Evolutionary conservation across 2,329 filamentous ascomycete species (phyloP), one percentile per base, ranked within the genome.

Genomic region (Ophiocordyceps unilateralis): DNA sequence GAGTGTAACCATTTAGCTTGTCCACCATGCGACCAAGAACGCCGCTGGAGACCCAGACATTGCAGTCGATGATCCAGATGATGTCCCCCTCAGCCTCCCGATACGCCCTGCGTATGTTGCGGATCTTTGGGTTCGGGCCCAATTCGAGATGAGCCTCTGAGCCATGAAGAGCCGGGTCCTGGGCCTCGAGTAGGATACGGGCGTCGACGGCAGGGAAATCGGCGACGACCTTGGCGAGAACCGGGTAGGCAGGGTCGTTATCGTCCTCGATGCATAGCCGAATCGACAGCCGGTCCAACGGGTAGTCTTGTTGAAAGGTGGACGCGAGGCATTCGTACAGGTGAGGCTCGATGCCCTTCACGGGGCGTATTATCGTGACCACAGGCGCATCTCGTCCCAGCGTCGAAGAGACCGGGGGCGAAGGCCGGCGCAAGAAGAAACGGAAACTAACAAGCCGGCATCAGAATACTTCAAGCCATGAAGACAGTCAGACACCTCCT

Each of bases 101-200:
- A 57, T 95, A 98, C 2, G 86, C 88, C 38, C 86, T 76, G 58
- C 88, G 95, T 69, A 96, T 85, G 58, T 98, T 98, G 41, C 91
- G 73, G 52, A 98, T 93, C 67, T 98, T 98, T n/a, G 91, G 91
- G 55, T 98, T 98, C 1, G 91, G 91, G 0, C 93, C 93, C 44
- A 96, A 70, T 44, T 75, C 70, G 41, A 62, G 53, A 40, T 69
- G 61, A 43, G 69, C 70, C 11, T 63, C 60, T 26, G 66, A 53
- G 24, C 69, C 71, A 43, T 76, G 71, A 9, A 93, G 65, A 24
- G 76, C 59, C 1, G 82, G 76, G 56, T 94, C 87, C 46, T 93
- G 82, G 41, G 83, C 75, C 63, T 95, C 89, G 40, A 95, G 69
- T 11, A 88, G 70, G 4, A 96, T 68, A 42, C 70, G 72, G 2